Conservation (phyloP, 768 basidiomycete species). For the Tricholomella constricta region DNA sequence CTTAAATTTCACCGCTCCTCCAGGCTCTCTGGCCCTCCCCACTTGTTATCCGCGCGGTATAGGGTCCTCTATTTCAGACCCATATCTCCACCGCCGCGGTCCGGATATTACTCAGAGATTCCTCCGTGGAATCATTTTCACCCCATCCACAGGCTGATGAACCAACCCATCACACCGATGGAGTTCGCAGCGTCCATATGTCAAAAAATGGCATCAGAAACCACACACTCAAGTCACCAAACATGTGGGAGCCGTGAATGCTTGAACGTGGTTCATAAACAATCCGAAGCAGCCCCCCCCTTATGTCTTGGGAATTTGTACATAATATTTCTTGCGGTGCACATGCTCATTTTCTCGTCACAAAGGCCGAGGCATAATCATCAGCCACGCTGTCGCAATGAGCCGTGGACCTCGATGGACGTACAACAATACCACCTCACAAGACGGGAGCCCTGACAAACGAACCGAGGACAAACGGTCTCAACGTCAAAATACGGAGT, state of each 20-base stretch:
- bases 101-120: slow-evolving; percentile 29
- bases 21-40: slow-evolving; percentile 4
- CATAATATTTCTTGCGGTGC: slow-evolving; percentile 7
- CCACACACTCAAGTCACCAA: slow-evolving; percentile 26
- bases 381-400: slow-evolving; percentile 1
- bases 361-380: slow-evolving; percentile 11
- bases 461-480: not conserved
- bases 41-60: slow-evolving; percentile 11
- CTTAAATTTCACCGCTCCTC: not conserved
- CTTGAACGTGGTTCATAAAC: slow-evolving; percentile 26
- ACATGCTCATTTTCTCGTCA: slow-evolving; percentile 6
- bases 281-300: slow-evolving; percentile 2
- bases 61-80: slow-evolving; percentile 2
- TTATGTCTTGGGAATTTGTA: slow-evolving; percentile 6
- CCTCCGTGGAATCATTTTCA: slow-evolving; percentile 37
- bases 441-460: not conserved
- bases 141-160: slow-evolving; percentile 17
- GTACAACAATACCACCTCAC: not conserved
- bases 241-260: slow-evolving; percentile 35
- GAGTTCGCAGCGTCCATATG: slow-evolving; percentile 35
- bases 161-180: slow-evolving; percentile 27
- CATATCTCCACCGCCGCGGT: slow-evolving; percentile 40
- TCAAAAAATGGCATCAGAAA: slow-evolving; percentile 36
- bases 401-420: not conserved
- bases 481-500: not conserved